These are phyloP conservation scores for Xylona heveae DNA, from an alignment of 495 filamentous ascomycete genomes.

Conservation along the genomic window DNA sequence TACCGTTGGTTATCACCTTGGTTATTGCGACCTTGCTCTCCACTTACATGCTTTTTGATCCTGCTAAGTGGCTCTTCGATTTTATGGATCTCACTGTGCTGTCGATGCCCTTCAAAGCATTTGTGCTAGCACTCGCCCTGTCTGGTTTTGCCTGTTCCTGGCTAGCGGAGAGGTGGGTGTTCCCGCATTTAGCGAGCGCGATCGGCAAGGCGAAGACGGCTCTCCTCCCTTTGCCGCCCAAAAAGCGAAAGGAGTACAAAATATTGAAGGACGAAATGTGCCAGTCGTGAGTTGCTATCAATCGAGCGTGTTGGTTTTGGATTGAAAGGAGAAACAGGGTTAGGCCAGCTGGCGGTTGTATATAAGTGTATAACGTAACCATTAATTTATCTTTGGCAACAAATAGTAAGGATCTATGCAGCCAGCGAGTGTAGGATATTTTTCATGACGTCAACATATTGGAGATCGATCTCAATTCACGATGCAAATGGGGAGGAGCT, in stretches of 20 bases:
- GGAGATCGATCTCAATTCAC: too few relatives aligned
- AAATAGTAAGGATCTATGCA: too few relatives aligned
- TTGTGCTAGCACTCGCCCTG: constrained; percentile 44
- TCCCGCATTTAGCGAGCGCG: constrained; percentile 45
- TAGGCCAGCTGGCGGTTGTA: too few relatives aligned
- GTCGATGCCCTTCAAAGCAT: constrained; percentile 44
- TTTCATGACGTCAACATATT: too few relatives aligned
- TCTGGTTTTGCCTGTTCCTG: constrained; percentile 44
- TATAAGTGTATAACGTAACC: too few relatives aligned
- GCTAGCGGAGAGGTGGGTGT: constrained; percentile 44
- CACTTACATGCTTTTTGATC: constrained; percentile 55
- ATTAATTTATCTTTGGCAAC: too few relatives aligned
- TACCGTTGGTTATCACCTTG: constrained; percentile 67
- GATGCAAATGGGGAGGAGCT: too few relatives aligned
- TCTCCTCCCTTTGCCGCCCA: constrained; percentile 33
- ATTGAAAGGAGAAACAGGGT: too few relatives aligned
- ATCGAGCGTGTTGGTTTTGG: too few relatives aligned
- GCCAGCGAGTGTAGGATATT: too few relatives aligned
- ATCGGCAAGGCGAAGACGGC: constrained; percentile 35
- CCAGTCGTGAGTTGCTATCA: too few relatives aligned
- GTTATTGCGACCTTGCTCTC: constrained; percentile 39
- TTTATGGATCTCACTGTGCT: constrained; percentile 77
- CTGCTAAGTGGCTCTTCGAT: constrained; percentile 39
- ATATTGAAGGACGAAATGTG: constrained; percentile 54
- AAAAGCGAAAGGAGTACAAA: constrained; percentile 79